Conservation (phyloP, 257 asterid genomes). For the Jaltomata sinuosa region DNA sequence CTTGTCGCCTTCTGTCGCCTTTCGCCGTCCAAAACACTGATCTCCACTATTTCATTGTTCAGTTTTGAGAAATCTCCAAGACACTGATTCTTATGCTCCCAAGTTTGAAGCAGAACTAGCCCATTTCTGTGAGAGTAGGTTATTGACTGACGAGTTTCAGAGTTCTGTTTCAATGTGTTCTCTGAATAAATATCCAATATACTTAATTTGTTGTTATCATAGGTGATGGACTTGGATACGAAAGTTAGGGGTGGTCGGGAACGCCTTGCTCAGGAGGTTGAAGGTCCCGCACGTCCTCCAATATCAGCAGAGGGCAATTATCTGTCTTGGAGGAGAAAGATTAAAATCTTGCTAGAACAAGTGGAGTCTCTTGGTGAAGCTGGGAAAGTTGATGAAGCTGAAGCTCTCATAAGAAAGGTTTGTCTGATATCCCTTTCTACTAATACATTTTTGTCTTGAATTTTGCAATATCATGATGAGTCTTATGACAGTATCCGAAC, state of each 20-base stretch:
- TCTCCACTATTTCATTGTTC: neutral
- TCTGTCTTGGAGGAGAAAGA: conserved; percentile 88
- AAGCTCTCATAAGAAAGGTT: conserved; percentile 99
- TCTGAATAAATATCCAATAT: neutral
- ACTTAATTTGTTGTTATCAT: conserved; percentile 6
- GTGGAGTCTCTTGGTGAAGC: conserved; percentile 99
- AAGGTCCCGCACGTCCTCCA: conserved; percentile 86
- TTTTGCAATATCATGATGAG: neutral
- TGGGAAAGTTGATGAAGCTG: conserved; percentile 98
- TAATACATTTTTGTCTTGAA: neutral
- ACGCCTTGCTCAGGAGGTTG: conserved; percentile 91
- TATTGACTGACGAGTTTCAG: neutral
- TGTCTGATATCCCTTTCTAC: neutral
- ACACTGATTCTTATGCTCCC: conserved; percentile 68
- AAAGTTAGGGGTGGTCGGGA: conserved; percentile 97
- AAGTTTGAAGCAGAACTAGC: conserved; percentile 95
- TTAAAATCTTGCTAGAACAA: conserved; percentile 89
- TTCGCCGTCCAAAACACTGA: too few species aligned
- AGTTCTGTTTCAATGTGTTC: neutral
- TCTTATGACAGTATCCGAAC: neutral
- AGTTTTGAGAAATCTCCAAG: conserved; percentile 94
- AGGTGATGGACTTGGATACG: conserved; percentile 88
- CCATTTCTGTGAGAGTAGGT: conserved; percentile 87
- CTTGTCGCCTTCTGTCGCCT: too few species aligned
- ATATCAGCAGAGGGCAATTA: conserved; percentile 88